Base-by-base conservation (phyloP, 176 grass and related monocot genomes). In the Cenchrus purpureus region DNA sequence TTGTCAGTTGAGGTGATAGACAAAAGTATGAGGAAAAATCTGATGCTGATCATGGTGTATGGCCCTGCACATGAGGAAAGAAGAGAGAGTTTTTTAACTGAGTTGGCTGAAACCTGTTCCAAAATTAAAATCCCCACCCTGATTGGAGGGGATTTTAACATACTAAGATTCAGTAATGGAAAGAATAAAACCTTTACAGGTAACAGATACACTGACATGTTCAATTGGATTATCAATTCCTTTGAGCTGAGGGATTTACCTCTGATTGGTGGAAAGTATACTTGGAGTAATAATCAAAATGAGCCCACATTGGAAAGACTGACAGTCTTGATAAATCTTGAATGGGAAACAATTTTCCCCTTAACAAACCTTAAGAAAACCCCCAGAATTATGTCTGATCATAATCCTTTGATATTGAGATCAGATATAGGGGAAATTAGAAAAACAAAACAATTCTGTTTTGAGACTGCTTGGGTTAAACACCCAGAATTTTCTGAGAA, bases 291-390 rank as follows among this genome's bases (percentile, higher is more conserved):
- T 3, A 72, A 72, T 2, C 46, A 14, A 0, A 2, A 0, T 0
- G 9, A 28, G 0, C 69, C 69, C 1, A 71, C 68, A 4, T 5
- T 63, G 0, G 22, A 63, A 5, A 63, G 19, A 4, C 4, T n/a
- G n/a, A 63, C 7, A n/a, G 8, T 28, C 0, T 1, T 63, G 1
- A 28, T 29, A 0, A 28, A 0, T 5, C 0, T 0, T n/a, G 4
- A 10, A 0, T 72, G 45, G n/a, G n/a, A 72, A 14, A 0, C 0
- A 0, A 2, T 2, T 0, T 72, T 72, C 7, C n/a, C 69, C 4
- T 4, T 50, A 0, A 4, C 45, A 0, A 6, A 2, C 0, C 6
- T 72, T 0, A 12, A 5, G 4, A 71, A 72, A 28, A 13, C 14
- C 0, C 20, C 45, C n/a, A n/a, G 68, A 48, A 12, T 11, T 12